Conservation (phyloP, 2,329 filamentous ascomycete genomes). For the Claviceps fusiformis region DNA sequence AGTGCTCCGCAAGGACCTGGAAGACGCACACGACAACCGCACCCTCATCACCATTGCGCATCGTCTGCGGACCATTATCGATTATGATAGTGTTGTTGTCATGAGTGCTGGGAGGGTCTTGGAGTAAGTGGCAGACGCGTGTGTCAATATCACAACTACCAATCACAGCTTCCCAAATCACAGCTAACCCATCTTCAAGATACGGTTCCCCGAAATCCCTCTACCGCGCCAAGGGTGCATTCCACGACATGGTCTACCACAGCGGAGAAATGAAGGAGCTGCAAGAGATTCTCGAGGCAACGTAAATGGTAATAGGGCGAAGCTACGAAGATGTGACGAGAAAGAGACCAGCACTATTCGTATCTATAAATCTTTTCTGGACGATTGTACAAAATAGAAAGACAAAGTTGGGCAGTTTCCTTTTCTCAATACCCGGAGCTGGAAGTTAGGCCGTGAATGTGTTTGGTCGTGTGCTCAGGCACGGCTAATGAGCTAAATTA, state of each 20-base stretch:
- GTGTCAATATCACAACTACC: too few relatives aligned
- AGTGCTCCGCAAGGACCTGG: constrained; percentile 23
- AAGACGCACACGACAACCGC: constrained; percentile 27
- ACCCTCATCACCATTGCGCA: constrained; percentile 47
- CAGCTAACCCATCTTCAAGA: constrained; percentile 11
- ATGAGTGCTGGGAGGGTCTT: constrained; percentile 21
- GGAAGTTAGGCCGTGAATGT: too few relatives aligned
- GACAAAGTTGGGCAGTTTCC: too few relatives aligned
- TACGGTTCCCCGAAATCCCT: constrained; percentile 33
- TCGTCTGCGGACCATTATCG: constrained; percentile 42
- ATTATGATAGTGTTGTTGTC: constrained; percentile 45
- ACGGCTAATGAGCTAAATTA: too few relatives aligned
- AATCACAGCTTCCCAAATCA: too few relatives aligned
- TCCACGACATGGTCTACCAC: constrained; percentile 42
- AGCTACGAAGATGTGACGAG: too few relatives aligned
- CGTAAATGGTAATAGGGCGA: background rate
- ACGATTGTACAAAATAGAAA: too few relatives aligned
- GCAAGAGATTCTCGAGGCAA: constrained; percentile 18
- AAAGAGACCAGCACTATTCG: too few relatives aligned
- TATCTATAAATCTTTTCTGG: too few relatives aligned
- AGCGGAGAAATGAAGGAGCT: constrained; percentile 38
- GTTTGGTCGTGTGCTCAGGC: too few relatives aligned
- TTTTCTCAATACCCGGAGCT: too few relatives aligned
- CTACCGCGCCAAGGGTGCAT: constrained; percentile 29
- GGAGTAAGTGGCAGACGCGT: constrained; percentile 5